phyloP scores from a whole-genome alignment of 2,329 filamentous ascomycete genomes.

The Davidsoniella virescens region DNA sequence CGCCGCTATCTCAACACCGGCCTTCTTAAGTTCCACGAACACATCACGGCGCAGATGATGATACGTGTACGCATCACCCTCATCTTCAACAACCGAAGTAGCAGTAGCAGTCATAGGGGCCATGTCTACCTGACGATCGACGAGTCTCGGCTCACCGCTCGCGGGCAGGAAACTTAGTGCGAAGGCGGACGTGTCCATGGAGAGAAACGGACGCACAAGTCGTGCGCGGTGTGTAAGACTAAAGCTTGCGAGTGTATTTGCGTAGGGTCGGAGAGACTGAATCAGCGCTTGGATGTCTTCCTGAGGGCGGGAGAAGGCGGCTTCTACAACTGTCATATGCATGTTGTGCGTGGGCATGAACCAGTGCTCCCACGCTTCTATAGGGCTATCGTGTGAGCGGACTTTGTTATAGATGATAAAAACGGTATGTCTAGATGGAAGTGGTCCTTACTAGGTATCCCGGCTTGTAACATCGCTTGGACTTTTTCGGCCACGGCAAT shows the following conservation, averaged over 20 bases:
- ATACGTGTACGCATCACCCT: conserved; percentile 61
- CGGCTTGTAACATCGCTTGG: conserved; percentile 46
- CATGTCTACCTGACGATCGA: conserved; percentile 14
- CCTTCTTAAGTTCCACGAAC: conserved; percentile 41
- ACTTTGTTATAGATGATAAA: not conserved
- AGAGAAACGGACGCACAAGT: conserved; percentile 67
- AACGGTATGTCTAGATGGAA: not conserved
- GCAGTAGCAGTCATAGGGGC: conserved; percentile 1
- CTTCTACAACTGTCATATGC: conserved; percentile 73
- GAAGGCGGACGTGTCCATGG: conserved; percentile 71
- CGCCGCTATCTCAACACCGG: conserved; percentile 44
- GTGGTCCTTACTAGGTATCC: conserved; percentile 48
- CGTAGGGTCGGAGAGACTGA: conserved; percentile 34
- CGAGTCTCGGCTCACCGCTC: conserved; percentile 36
- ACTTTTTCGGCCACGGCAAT: conserved; percentile 49
- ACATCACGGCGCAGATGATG: conserved; percentile 77
- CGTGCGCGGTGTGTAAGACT: conserved; percentile 51
- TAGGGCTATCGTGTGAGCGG: not conserved
- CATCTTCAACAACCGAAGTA: conserved; percentile 21
- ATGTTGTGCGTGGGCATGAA: conserved; percentile 64
- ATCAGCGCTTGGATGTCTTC: conserved; percentile 51
- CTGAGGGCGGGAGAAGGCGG: conserved; percentile 62
- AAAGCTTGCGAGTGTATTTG: conserved; percentile 47
- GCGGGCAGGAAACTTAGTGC: conserved; percentile 80
- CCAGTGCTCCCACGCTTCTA: conserved; percentile 49